Conservation (phyloP, 768 basidiomycete genomes). For the Glaciozyma martinii region DNA sequence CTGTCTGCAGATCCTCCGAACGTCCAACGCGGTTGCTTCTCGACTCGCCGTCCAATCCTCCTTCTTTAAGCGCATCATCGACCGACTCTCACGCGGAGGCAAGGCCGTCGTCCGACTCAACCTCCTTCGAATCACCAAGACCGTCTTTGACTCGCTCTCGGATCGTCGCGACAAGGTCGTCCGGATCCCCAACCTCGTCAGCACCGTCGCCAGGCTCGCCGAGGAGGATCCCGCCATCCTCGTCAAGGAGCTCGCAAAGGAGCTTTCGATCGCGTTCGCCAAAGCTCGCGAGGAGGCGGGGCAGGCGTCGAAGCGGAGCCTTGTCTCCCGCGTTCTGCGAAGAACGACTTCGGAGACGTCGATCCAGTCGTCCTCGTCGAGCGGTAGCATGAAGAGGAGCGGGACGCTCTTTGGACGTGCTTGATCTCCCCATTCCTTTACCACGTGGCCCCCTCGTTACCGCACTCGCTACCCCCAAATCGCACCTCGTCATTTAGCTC, state of each 20-base stretch:
- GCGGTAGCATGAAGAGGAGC: too few species aligned
- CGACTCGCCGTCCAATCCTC: slow-evolving; percentile 64
- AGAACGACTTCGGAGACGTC: neutral
- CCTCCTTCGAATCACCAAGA: slow-evolving; percentile 70
- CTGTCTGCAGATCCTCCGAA: slow-evolving; percentile 50
- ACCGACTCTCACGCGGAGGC: slow-evolving; percentile 57
- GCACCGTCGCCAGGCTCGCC: slow-evolving; percentile 67
- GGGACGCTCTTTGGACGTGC: too few species aligned
- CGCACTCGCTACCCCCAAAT: too few species aligned
- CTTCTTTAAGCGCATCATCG: slow-evolving; percentile 81
- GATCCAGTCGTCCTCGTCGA: neutral
- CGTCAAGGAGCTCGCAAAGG: slow-evolving; percentile 67
- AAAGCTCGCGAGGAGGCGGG: neutral
- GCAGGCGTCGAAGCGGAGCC: neutral
- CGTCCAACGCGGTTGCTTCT: slow-evolving; percentile 64
- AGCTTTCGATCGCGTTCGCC: slow-evolving; percentile 23
- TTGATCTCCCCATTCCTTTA: too few species aligned
- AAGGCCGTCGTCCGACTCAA: slow-evolving; percentile 87
- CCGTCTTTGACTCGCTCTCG: slow-evolving; percentile 58
- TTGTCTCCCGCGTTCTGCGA: slow-evolving; percentile 1
- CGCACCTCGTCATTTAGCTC: too few species aligned
- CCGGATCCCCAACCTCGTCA: slow-evolving; percentile 20
- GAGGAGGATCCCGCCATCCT: slow-evolving; percentile 82
- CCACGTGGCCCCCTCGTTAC: too few species aligned
- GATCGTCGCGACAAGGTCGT: slow-evolving; percentile 19